A percentile compares a stretch with the other conserved stretches of the same genome.
Evolutionary conservation across 306 rosid genomes (phyloP).

Genomic region (Trichosanthes cucumerina): DNA sequence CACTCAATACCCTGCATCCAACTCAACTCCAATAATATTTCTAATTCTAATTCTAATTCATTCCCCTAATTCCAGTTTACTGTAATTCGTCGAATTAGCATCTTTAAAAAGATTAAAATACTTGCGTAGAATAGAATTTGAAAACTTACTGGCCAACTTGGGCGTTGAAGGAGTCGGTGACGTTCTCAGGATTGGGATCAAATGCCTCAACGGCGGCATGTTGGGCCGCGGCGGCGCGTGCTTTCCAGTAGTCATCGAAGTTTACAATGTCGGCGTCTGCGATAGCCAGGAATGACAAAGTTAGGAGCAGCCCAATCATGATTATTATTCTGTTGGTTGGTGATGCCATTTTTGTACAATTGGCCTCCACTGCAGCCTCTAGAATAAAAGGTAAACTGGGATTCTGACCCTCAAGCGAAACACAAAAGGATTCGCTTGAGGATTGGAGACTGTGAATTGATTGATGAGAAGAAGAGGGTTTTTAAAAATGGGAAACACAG

Average conservation of each 20-base stretch:
- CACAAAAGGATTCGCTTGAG: slow-evolving; percentile 5
- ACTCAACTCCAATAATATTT: neutral
- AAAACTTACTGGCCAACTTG: slow-evolving; percentile 31
- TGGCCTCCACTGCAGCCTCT: no score
- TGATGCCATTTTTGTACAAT: neutral
- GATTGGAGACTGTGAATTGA: neutral
- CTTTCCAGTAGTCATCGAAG: slow-evolving; percentile 47
- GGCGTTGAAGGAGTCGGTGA: slow-evolving; percentile 26
- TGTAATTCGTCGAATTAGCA: neutral
- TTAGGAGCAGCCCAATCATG: slow-evolving; percentile 1
- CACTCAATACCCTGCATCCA: slow-evolving; percentile 19
- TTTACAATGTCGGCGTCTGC: slow-evolving; percentile 18
- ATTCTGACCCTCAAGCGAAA: neutral
- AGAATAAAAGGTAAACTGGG: no score
- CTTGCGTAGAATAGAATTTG: no score
- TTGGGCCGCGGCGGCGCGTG: slow-evolving; percentile 24
- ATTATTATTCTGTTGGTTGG: neutral
- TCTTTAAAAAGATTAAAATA: no score
- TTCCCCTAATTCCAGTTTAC: no score
- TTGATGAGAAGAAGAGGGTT: neutral
- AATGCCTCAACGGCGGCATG: slow-evolving; percentile 15
- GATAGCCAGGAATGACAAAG: slow-evolving; percentile 16
- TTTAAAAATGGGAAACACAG: neutral
- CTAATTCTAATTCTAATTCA: neutral
- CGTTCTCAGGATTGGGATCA: slow-evolving; percentile 24